Percentiles rank a stretch among this genome's conserved stretches.
Conservation (phyloP, 148 eudicot genomes). For the Vaccinium darrowii region DNA sequence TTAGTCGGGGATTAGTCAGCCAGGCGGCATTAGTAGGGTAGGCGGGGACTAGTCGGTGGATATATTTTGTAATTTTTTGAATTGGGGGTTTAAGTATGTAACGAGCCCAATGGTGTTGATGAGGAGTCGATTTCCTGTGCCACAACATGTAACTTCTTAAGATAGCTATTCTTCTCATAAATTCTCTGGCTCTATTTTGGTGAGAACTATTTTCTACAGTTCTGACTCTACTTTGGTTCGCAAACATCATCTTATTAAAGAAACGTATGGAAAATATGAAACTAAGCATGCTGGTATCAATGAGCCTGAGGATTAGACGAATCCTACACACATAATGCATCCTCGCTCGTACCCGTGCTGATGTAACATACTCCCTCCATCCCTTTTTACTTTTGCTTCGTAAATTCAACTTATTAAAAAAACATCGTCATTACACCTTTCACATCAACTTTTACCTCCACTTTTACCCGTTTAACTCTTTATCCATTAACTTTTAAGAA, state of each 20-base stretch:
- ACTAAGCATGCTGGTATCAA: neutral
- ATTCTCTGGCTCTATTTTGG: neutral
- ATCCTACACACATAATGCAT: neutral
- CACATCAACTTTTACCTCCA: no score
- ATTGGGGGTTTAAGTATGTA: no score
- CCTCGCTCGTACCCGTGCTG: neutral
- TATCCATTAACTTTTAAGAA: neutral
- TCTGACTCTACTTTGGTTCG: neutral
- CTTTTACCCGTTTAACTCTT: no score
- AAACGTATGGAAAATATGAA: neutral
- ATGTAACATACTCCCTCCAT: neutral
- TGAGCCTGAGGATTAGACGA: neutral
- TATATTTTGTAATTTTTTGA: no score
- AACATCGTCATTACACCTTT: no score
- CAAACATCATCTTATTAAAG: neutral
- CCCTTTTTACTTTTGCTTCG: no score
- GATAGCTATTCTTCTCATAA: neutral
- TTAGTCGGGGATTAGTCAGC: no score
- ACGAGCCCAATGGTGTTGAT: neutral
- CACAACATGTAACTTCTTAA: neutral
- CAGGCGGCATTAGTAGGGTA: no score
- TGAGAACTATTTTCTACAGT: neutral
- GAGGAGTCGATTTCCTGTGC: neutral
- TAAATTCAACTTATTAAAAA: no score
- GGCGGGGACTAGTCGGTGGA: no score